Base-by-base conservation (phyloP, 805 yeast species). In the Metschnikowia aberdeeniae region DNA sequence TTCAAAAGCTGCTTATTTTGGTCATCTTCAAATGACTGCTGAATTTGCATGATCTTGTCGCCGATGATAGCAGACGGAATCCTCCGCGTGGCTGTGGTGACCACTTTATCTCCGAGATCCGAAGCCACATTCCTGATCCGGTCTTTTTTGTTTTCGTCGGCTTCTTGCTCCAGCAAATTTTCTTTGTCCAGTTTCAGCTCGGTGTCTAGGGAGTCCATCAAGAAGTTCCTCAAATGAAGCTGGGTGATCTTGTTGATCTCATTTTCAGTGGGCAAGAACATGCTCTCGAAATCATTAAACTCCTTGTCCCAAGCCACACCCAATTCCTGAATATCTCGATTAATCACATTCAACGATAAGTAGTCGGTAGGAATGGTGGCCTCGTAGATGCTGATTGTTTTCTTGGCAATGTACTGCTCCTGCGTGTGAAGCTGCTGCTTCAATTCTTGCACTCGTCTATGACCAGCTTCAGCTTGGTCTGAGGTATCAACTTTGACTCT, bases 161-260 rank as follows among this genome's bases (percentile, higher is more conserved):
- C 11, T 10, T 39, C 44, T 14, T 19, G 34, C 26, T 26, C 30
- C 6, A 34, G 45, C 17, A 24, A 17, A 4, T 4, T 20, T 3
- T 43, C 45, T 6, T 22, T 38, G 12, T 40, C 46, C 9, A 44
- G 54, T 27, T 58, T 55, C 43, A 56, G 35, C 12, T 62, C 58
- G 11, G 53, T 45, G 36, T 50, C 60, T 34, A 70, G 64, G 45
- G 73, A 75, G 44, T 82, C 89, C 56, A 78, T 65, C 53, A 92
- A 82, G 40, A 90, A 73, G 53, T 83, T 85, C 49, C 82, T 80
- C 56, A 92, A 68, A 59, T 92, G 98, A 55, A 84, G 83, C 4
- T 96, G 86, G 1, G 99, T 90, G 36, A 93, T 86, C 51, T 88
- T 75, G 5, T 95, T 82, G 53, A 93, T 86, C 73, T 93, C 99